Evolutionary conservation across 306 rosid species (phyloP), one percentile per base, ranked within the genome.

Genomic region (Pyrus communis): DNA sequence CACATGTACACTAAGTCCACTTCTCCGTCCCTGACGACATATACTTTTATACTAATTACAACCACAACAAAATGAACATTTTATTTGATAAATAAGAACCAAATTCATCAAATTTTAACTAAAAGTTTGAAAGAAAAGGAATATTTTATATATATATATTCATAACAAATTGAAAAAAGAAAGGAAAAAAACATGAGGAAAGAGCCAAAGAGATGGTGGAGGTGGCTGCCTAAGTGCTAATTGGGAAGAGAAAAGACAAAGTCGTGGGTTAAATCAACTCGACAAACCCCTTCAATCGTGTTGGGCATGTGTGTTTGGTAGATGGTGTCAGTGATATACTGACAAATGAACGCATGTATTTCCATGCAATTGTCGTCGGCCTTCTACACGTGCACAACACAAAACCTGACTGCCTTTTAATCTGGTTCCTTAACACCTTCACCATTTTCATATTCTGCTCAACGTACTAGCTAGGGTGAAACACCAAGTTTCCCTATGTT

Each of bases 321-420:
- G 79, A 81, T 73, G 82, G 81, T 85, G 97, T 88, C 96, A 93
- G 86, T 84, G 82, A 85, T 88, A 85, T 86, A 81, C 84, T 87
- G 92, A 86, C 96, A 89, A 80, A 77, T 73, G 84, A 77, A 74
- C 82, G 78, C 93, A 91, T 89, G 83, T 83, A 83, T 88, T 91
- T 93, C 87, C 92, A 93, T 91, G 96, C 90, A 88, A 61, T 84
- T 90, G 98, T 91, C 97, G 25, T 82, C 23, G 49, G 72, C 70
- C 81, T 68, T 62, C 40, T 82, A 78, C 96, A 88, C 93, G 90
- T 88, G 89, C 89, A 71, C 71, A 71, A 72, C 83, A 54, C 81
- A 57, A 64, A 38, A 69, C 72, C 69, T 77, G 38, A 71, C 75
- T 31, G n/a, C 52, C 58, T 19, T 55, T 28, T 30, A 7, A 30